A percentile compares a stretch with the other conserved stretches of the same genome.
Evolutionary conservation across 176 grass and related monocot genomes (phyloP).

Genomic region (Dendrocalamus sinicus): DNA sequence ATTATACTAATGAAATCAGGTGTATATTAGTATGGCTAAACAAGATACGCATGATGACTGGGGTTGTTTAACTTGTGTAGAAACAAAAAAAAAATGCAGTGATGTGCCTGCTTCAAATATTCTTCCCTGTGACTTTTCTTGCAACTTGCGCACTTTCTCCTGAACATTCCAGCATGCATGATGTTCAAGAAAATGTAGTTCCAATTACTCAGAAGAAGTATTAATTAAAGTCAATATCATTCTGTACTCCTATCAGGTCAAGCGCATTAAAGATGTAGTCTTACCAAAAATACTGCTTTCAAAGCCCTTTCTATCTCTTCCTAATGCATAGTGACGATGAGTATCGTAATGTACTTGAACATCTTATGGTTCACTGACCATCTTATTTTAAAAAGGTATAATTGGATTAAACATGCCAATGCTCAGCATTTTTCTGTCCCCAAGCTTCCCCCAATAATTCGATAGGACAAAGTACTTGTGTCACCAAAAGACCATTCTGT

Average conservation of each 20-base stretch:
- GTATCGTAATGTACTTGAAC: not conserved
- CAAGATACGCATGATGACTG: not conserved
- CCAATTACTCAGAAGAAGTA: slow-evolving; percentile 5
- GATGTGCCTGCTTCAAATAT: slow-evolving; percentile 11
- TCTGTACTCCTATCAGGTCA: not conserved
- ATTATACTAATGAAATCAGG: not conserved
- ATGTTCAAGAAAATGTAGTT: not conserved
- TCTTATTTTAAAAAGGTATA: slow-evolving; percentile 12
- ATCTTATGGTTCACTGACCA: slow-evolving; percentile 12
- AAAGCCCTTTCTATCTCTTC: not conserved
- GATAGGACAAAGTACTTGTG: not conserved
- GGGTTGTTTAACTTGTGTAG: not conserved
- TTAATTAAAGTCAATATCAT: not conserved
- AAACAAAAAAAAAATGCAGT: slow-evolving; percentile 9
- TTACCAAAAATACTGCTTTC: not conserved
- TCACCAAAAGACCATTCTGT: not conserved
- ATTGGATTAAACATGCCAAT: not conserved
- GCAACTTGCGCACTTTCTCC: not conserved
- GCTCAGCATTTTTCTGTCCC: not conserved
- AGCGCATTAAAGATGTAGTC: not conserved
- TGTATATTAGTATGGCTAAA: not conserved
- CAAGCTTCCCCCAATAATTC: not conserved
- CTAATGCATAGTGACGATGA: not conserved
- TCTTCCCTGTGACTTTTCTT: not conserved
- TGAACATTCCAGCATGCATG: slow-evolving; percentile 33